A percentile compares a stretch with the other conserved stretches of the same genome.
phyloP scores from a whole-genome alignment of 1,284 basidiomycete species.

The Somion occarium region DNA sequence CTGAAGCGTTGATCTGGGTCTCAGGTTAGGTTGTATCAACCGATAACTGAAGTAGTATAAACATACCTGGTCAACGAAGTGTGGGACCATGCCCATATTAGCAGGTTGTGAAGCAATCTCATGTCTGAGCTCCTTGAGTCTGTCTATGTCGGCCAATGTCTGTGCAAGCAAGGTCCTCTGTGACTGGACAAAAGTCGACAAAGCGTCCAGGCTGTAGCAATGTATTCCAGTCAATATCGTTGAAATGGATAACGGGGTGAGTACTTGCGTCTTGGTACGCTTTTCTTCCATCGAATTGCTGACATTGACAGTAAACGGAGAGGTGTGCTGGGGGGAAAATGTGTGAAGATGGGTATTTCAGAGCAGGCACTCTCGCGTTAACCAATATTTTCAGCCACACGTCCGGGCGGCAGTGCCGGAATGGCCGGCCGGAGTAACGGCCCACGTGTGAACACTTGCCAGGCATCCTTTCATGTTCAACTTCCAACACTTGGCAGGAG shows the following conservation, averaged over 20 bases:
- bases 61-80: conserved; percentile 30
- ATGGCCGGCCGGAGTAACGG: background rate
- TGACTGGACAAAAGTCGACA: conserved; percentile 56
- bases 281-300: conserved; percentile 43
- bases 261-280: conserved; percentile 50
- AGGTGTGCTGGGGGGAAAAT: background rate
- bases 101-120: conserved; percentile 31
- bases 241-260: background rate
- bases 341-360: background rate
- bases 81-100: conserved; percentile 23
- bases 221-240: conserved; percentile 9
- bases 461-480: too few species aligned
- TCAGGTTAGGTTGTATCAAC: too few species aligned
- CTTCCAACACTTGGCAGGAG: background rate
- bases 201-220: conserved; percentile 52
- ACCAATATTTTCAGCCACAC: conserved; percentile 2
- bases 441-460: background rate
- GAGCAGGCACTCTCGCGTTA: background rate
- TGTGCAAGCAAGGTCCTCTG: conserved; percentile 53
- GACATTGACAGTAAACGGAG: conserved; percentile 21
- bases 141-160: conserved; percentile 56
- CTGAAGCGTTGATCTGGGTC: conserved; percentile 12
- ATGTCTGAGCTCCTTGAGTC: conserved; percentile 40
- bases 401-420: background rate
- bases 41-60: too few species aligned